Evolutionary conservation across 148 eudicot genomes (phyloP).

Genomic region (Nepenthes mirabilis): DNA sequence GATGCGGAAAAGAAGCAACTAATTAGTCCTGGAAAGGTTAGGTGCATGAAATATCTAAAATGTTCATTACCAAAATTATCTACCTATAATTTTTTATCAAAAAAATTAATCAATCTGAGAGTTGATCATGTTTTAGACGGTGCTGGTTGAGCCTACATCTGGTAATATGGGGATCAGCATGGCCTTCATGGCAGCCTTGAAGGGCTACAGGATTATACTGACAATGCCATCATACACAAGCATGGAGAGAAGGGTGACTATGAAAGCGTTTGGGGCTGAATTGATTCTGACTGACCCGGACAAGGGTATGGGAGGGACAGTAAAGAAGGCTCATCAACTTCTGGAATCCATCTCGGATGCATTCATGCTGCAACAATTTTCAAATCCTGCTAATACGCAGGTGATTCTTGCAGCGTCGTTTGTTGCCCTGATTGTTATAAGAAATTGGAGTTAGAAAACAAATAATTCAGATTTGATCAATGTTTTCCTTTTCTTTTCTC

Average conservation of each 20-base stretch:
- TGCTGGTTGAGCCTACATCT: slow-evolving; percentile 93
- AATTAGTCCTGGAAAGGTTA: slow-evolving; percentile 79
- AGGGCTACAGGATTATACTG: slow-evolving; percentile 85
- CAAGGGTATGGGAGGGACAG: slow-evolving; percentile 98
- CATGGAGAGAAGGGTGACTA: slow-evolving; percentile 77
- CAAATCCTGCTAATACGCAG: slow-evolving; percentile 83
- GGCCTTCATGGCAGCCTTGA: slow-evolving; percentile 96
- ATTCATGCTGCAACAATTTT: slow-evolving; percentile 90
- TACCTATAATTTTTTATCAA: not conserved
- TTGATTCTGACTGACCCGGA: slow-evolving; percentile 78
- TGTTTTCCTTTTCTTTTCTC: too few relatives aligned
- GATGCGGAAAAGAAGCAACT: slow-evolving; percentile 91
- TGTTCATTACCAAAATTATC: not conserved
- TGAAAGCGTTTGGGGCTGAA: slow-evolving; percentile 94
- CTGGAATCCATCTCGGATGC: slow-evolving; percentile 61
- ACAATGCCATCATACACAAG: slow-evolving; percentile 99
- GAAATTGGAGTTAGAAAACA: too few relatives aligned
- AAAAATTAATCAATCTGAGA: not conserved
- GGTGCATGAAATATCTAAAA: not conserved
- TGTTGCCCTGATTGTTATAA: not conserved
- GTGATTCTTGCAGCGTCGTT: slow-evolving; percentile 10
- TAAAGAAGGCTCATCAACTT: slow-evolving; percentile 76
- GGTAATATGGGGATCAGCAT: slow-evolving; percentile 98
- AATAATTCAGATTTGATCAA: too few relatives aligned
- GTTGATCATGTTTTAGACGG: slow-evolving; percentile 33